Percentiles rank a stretch among this genome's conserved stretches.
phyloP scores from a whole-genome alignment of 2,329 filamentous ascomycete species.

The Dothideomycetidae sp. region DNA sequence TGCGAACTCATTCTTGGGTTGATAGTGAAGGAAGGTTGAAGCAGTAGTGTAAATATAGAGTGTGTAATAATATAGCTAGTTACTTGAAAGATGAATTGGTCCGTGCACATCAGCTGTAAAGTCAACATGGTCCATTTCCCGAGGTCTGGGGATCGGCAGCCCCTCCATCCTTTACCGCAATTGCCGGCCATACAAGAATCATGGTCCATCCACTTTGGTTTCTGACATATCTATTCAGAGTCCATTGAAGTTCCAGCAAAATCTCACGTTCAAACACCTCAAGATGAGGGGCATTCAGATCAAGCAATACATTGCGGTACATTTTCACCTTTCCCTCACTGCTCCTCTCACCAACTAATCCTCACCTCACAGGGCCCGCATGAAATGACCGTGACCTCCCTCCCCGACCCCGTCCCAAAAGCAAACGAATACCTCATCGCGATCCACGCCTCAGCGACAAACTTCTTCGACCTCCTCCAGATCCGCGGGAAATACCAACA shows the following conservation, averaged over 20 bases:
- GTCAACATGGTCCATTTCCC: too few species aligned
- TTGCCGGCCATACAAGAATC: too few species aligned
- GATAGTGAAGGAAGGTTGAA: too few species aligned
- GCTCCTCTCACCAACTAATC: not conserved
- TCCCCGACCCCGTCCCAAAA: slow-evolving; percentile 60
- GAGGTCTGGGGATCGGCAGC: too few species aligned
- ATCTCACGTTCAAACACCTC: slow-evolving; percentile 5
- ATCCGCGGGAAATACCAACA: slow-evolving; percentile 92
- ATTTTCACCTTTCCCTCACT: not conserved
- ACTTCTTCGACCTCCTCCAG: slow-evolving; percentile 96
- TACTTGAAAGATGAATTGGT: too few species aligned
- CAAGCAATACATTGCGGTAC: slow-evolving; percentile 47
- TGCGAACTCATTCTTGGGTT: slow-evolving; percentile 24
- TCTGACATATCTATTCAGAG: too few species aligned
- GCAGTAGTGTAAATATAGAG: too few species aligned
- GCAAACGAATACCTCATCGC: slow-evolving; percentile 70
- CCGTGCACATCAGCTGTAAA: too few species aligned
- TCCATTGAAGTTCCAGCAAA: too few species aligned
- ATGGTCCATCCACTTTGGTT: too few species aligned
- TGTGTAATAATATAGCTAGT: too few species aligned
- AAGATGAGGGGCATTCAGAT: slow-evolving; percentile 65
- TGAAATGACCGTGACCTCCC: slow-evolving; percentile 59
- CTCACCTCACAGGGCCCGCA: slow-evolving; percentile 49
- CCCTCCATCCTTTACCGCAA: too few species aligned
- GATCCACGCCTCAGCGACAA: slow-evolving; percentile 75